phyloP scores from a whole-genome alignment of 176 grass and related monocot species.

The Carex scoparia region DNA sequence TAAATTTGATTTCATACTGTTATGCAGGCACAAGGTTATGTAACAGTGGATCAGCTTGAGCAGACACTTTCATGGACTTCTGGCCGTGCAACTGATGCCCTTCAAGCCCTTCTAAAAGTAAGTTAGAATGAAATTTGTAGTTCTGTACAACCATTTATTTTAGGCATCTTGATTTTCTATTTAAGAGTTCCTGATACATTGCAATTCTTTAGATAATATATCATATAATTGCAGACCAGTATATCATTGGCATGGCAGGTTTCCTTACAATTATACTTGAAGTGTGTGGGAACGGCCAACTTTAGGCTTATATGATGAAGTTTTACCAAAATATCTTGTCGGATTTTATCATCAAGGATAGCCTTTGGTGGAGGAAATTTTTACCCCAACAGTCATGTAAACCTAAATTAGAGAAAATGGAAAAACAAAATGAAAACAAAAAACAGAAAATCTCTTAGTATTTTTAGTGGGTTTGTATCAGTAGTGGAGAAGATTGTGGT shows the following conservation, averaged over 20 bases:
- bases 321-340: no score
- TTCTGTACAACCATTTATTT: neutral
- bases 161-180: neutral
- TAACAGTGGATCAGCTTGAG: conserved; percentile 67
- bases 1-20: conserved; percentile 22
- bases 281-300: neutral
- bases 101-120: conserved; percentile 93
- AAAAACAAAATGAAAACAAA: no score
- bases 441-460: no score
- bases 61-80: conserved; percentile 70
- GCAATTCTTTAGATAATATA: neutral
- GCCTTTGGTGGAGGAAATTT: no score
- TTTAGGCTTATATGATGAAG: no score
- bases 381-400: no score
- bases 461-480: no score
- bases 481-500: no score
- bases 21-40: conserved; percentile 72
- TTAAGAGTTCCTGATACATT: neutral
- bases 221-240: neutral
- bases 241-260: neutral
- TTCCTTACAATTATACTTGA: neutral
- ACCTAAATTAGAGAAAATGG: no score
- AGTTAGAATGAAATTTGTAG: neutral
- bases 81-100: conserved; percentile 64
- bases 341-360: no score